phyloP scores from a whole-genome alignment of 2,329 filamentous ascomycete species.

The Colletotrichum shisoi region DNA sequence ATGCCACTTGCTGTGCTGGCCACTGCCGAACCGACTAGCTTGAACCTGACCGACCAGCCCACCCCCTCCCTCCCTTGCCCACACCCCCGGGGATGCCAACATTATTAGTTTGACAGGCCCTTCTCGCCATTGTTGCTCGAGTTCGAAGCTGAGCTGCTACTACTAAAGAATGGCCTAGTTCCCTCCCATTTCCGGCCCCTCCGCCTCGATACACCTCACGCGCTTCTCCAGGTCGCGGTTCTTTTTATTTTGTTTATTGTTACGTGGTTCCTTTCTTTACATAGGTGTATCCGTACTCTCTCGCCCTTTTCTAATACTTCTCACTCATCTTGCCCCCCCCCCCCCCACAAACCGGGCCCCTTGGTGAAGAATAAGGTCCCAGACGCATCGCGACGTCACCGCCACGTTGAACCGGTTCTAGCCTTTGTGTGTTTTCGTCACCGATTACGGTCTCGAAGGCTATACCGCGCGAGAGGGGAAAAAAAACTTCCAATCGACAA shows the following conservation, averaged over 20 bases:
- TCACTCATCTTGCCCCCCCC: too few species aligned
- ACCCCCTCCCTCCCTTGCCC: background rate
- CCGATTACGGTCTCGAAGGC: too few species aligned
- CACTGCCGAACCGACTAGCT: slow-evolving; percentile 10
- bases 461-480: too few species aligned
- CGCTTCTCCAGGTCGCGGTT: slow-evolving; percentile 21
- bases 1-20: slow-evolving; percentile 25
- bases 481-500: too few species aligned
- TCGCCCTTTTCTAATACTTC: too few species aligned
- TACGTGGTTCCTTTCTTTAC: background rate
- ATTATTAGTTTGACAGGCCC: background rate
- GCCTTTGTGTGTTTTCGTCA: too few species aligned
- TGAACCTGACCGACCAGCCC: background rate
- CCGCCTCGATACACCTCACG: slow-evolving; percentile 1
- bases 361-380: too few species aligned
- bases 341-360: too few species aligned
- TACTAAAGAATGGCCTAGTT: slow-evolving; percentile 34
- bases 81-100: background rate
- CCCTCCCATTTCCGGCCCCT: slow-evolving; percentile 5
- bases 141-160: slow-evolving; percentile 23
- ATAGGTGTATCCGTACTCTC: background rate
- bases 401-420: too few species aligned
- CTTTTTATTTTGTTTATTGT: slow-evolving; percentile 1
- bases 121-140: background rate
- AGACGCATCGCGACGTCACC: too few species aligned